Base-by-base conservation (phyloP, 768 basidiomycete species). In the Serendipita indica region DNA sequence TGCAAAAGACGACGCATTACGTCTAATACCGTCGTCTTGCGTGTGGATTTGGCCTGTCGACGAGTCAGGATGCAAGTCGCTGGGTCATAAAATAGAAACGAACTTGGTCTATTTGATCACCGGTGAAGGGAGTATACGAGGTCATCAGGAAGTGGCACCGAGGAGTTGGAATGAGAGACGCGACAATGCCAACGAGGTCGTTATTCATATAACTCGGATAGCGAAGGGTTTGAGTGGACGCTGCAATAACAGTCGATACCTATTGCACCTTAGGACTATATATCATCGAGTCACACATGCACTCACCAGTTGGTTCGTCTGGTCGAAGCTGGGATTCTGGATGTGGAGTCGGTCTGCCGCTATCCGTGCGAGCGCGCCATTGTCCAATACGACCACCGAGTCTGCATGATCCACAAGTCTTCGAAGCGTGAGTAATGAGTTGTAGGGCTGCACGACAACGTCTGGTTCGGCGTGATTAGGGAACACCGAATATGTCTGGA, bases 201-300 rank as follows among this genome's bases (percentile, higher is more conserved):
- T 97, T 99, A 75, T 98, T 97, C 93, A 97, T 98, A 71, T 97
- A 97, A 54, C 91, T 89, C 0, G 94, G 94, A 72, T 96, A 99
- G 65, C 94, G 81, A 25, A 99, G 79, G 13, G 94, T 98, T 66
- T 93, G 90, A 0, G 94, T 99, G 62, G 89, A 93, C 10, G 93
- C 94, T 7, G 94, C 87, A 81, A 99, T 97, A 39, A 98, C 94
- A 0, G 96, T 98, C 2, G 96, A 85, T 1, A 91, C 88, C 93
- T 97, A 58, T n/a, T n/a, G n/a, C n/a, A n/a, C n/a, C n/a, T n/a
- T n/a, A n/a, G n/a, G 56, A 54, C 3, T 13, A 28, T 39, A 41
- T 43, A 49, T 45, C 27, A 32, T 57, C 3, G 25, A 25, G 33
- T 3, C n/a, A 1, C 14, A 22, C 3, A 34, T 16, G 14, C 28